Conservation (phyloP, 2,329 filamentous ascomycete species). For the Thelonectria discophora region DNA sequence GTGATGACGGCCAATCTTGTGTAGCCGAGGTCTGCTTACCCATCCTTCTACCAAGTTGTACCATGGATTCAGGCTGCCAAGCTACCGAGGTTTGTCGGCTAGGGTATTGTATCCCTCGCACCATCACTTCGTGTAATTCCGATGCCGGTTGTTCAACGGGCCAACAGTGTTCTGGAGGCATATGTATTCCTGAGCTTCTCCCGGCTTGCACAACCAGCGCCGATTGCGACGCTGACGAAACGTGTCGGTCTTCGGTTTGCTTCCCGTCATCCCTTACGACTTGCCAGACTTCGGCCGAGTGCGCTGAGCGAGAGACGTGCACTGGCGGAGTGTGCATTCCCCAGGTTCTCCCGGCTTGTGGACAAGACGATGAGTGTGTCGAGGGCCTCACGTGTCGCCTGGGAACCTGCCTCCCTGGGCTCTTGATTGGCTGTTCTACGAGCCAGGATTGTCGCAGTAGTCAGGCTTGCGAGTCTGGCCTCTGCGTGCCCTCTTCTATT, state of each 20-base stretch:
- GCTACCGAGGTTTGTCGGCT: conserved; percentile 12
- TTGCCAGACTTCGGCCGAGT: neutral
- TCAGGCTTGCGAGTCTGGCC: conserved; percentile 12
- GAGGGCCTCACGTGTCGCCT: conserved; percentile 16
- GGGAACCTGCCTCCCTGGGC: conserved; percentile 15
- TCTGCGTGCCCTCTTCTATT: conserved; percentile 15
- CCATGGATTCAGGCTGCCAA: conserved; percentile 2
- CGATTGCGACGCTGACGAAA: conserved; percentile 3
- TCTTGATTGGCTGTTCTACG: conserved; percentile 9
- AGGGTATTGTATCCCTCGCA: conserved; percentile 16
- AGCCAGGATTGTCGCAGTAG: conserved; percentile 10
- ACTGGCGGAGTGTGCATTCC: conserved; percentile 15
- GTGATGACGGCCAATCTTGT: neutral
- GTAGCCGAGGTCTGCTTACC: neutral
- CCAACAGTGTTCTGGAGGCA: conserved; percentile 15
- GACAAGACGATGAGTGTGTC: conserved; percentile 1
- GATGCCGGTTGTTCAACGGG: conserved; percentile 7
- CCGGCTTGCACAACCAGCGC: conserved; percentile 2
- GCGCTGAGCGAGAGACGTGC: conserved; percentile 7
- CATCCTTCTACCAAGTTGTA: conserved; percentile 8
- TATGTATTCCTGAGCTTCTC: conserved; percentile 16
- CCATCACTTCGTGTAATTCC: neutral
- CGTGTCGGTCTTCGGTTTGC: conserved; percentile 10
- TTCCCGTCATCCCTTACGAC: conserved; percentile 3
- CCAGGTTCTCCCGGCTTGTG: conserved; percentile 14